Evolutionary conservation across 495 filamentous ascomycete genomes (phyloP).

Genomic region (Terfezia boudieri): DNA sequence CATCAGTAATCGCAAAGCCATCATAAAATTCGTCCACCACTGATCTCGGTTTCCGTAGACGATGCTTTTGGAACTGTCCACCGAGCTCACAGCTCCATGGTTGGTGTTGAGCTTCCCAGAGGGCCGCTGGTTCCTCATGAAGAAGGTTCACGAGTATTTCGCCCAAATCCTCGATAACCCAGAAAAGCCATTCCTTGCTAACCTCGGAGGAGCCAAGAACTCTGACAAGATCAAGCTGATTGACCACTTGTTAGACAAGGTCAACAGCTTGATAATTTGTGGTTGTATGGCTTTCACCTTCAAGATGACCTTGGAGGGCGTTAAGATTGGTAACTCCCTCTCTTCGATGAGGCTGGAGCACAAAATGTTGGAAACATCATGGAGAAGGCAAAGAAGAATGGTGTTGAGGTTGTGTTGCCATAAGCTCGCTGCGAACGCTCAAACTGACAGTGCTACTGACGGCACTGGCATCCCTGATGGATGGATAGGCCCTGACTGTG

Average conservation of each 20-base stretch:
- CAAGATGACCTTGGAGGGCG: slow-evolving; percentile 86
- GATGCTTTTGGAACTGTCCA: slow-evolving; percentile 98
- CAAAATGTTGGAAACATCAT: slow-evolving; percentile 76
- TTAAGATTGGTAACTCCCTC: slow-evolving; percentile 78
- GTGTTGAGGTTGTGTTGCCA: slow-evolving; percentile 81
- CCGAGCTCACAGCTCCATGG: slow-evolving; percentile 96
- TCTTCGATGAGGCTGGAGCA: slow-evolving; percentile 87
- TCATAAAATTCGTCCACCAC: background rate
- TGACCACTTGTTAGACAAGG: slow-evolving; percentile 92
- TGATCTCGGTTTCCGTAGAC: slow-evolving; percentile 28
- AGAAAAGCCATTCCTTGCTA: slow-evolving; percentile 90
- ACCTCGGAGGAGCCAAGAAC: slow-evolving; percentile 92
- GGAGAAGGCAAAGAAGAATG: slow-evolving; percentile 90
- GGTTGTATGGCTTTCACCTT: slow-evolving; percentile 99
- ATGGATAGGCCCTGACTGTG: slow-evolving; percentile 92
- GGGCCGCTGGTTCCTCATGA: slow-evolving; percentile 96
- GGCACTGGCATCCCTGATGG: slow-evolving; percentile 78
- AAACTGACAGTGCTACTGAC: slow-evolving; percentile 63
- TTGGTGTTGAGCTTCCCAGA: slow-evolving; percentile 82
- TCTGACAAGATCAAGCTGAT: slow-evolving; percentile 99
- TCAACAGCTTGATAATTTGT: slow-evolving; percentile 88
- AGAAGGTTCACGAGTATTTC: slow-evolving; percentile 99
- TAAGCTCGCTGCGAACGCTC: slow-evolving; percentile 78
- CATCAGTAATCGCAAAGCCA: background rate
- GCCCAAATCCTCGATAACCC: slow-evolving; percentile 87